phyloP scores from a whole-genome alignment of 75 land plant genomes.

The Picea sitchensis region DNA sequence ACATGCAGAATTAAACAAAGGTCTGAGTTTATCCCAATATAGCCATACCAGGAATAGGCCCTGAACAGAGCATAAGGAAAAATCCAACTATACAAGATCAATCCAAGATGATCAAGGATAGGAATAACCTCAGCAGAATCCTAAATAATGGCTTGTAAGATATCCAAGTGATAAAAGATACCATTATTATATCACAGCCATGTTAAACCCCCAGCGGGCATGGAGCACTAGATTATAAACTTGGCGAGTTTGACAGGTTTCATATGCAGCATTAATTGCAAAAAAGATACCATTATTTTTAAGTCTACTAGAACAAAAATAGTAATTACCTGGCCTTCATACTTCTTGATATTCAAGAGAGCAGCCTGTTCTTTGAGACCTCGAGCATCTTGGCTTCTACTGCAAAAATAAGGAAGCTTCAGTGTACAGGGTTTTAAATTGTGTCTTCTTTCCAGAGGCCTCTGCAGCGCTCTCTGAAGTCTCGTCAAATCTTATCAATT shows the following conservation, averaged over 20 bases:
- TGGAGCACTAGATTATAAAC: neutral
- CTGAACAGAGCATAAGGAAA: neutral
- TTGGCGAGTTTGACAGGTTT: neutral
- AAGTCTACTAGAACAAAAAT: no score
- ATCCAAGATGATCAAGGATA: neutral
- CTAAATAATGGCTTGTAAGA: neutral
- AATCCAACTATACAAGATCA: neutral
- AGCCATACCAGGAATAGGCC: neutral
- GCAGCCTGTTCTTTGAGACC: no score
- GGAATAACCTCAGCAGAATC: neutral
- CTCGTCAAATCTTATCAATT: slow-evolving; percentile 16
- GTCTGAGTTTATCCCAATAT: neutral
- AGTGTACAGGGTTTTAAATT: no score
- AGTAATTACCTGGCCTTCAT: no score
- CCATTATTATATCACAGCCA: neutral
- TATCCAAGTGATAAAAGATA: neutral
- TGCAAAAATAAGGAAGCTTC: no score
- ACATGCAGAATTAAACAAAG: neutral
- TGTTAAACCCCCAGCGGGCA: neutral
- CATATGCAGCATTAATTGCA: no score
- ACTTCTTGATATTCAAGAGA: no score
- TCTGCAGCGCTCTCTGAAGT: neutral
- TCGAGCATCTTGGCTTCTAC: no score
- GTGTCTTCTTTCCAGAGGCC: no score
- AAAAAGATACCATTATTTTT: no score